Percentiles rank a stretch among this genome's conserved stretches.
phyloP scores from a whole-genome alignment of 768 basidiomycete genomes.

The Agrocybe chaxingu region DNA sequence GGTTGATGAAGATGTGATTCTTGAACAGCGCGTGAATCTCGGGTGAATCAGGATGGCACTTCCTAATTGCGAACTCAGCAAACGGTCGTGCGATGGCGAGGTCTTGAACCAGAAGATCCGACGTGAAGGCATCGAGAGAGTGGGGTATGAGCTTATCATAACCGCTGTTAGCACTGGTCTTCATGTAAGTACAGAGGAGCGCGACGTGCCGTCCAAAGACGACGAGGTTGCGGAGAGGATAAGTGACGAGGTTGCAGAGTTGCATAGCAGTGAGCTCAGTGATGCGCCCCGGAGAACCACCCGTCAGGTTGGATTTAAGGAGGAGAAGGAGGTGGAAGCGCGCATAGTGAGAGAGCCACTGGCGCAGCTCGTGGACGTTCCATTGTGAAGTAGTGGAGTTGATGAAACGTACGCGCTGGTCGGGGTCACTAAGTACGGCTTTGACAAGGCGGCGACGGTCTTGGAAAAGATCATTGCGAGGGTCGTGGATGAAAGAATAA shows the following conservation, averaged over 20 bases:
- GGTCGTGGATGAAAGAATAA: constrained; percentile 18
- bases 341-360: too few species aligned
- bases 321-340: too few species aligned
- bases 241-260: constrained; percentile 2
- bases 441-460: neutral
- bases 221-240: constrained; percentile 8
- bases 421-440: too few species aligned
- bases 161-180: constrained; percentile 11
- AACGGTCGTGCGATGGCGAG: constrained; percentile 18
- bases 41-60: neutral
- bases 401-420: too few species aligned
- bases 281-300: too few species aligned
- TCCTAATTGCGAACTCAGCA: constrained; percentile 2
- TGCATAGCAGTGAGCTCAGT: neutral
- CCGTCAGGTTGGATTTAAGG: too few species aligned
- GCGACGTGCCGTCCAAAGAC: constrained; percentile 13
- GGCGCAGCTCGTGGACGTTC: too few species aligned
- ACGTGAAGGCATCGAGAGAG: constrained; percentile 17
- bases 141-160: constrained; percentile 25
- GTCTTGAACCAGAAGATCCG: constrained; percentile 23
- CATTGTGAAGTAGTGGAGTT: too few species aligned
- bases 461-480: constrained; percentile 4
- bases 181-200: constrained; percentile 15
- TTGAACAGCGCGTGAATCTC: neutral
- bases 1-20: constrained; percentile 10